A percentile compares a stretch with the other conserved stretches of the same genome.
These are phyloP conservation scores for Ceratocystis smalleyi DNA, from an alignment of 2,329 filamentous ascomycete species.

Conservation along the genomic window DNA sequence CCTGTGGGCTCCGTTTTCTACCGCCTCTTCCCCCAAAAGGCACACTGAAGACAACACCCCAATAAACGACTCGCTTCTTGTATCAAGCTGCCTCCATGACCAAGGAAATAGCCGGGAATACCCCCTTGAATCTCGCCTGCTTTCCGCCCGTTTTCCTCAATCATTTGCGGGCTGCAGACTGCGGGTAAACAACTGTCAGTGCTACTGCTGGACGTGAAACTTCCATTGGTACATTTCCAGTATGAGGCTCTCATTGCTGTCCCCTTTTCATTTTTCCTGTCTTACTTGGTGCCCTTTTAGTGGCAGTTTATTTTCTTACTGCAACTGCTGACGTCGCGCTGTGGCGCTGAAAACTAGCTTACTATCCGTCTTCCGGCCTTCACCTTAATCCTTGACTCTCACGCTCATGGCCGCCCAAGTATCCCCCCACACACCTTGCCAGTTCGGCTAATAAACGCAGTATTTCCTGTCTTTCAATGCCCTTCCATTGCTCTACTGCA, in stretches of 20 bases:
- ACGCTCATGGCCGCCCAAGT: too few species aligned
- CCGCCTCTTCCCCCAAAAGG: background rate
- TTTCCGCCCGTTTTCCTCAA: background rate
- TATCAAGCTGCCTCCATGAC: background rate
- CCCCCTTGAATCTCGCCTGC: background rate
- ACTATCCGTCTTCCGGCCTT: too few species aligned
- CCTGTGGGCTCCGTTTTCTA: background rate
- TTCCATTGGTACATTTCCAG: too few species aligned
- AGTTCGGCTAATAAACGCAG: too few species aligned
- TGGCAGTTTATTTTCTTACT: background rate
- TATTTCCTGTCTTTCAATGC: background rate
- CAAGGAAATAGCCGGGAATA: background rate
- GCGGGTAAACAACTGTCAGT: too few species aligned
- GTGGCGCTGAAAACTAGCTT: too few species aligned
- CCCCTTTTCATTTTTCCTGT: background rate
- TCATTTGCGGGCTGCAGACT: too few species aligned
- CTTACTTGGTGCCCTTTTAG: background rate
- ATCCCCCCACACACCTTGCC: background rate
- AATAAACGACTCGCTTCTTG: too few species aligned
- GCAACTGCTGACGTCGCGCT: background rate
- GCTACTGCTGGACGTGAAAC: too few species aligned
- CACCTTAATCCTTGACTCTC: too few species aligned
- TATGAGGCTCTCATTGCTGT: background rate
- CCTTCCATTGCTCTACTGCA: background rate
- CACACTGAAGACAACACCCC: too few species aligned